A percentile compares a stretch with the other conserved stretches of the same genome.
phyloP scores from a whole-genome alignment of 768 basidiomycete species.

The Termitomyces sp. region DNA sequence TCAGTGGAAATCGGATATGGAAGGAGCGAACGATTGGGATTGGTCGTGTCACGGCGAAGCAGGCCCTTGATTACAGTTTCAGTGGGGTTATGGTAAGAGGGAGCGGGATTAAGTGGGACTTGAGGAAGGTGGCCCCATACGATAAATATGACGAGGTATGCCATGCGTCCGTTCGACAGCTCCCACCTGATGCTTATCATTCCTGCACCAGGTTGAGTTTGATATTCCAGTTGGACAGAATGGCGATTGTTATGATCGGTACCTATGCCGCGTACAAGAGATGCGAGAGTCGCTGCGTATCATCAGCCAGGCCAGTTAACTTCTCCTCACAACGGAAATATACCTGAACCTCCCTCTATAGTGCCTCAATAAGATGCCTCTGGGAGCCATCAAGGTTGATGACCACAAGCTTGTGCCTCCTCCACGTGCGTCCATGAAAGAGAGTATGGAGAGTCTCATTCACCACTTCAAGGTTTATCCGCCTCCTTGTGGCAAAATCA shows the following conservation, averaged over 20 bases:
- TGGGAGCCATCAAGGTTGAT: slow-evolving; percentile 89
- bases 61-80: slow-evolving; percentile 91
- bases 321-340: not conserved
- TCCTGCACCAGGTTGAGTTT: slow-evolving; percentile 72
- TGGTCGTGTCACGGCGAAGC: slow-evolving; percentile 84
- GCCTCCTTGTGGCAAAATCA: not conserved
- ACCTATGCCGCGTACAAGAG: slow-evolving; percentile 96
- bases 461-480: slow-evolving; percentile 89
- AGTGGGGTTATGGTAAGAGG: slow-evolving; percentile 97
- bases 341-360: slow-evolving; percentile 25
- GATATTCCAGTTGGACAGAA: slow-evolving; percentile 96
- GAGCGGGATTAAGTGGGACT: slow-evolving; percentile 91
- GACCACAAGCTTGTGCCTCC: slow-evolving; percentile 98
- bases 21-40: slow-evolving; percentile 90
- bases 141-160: slow-evolving; percentile 90
- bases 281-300: slow-evolving; percentile 94
- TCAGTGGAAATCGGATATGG: slow-evolving; percentile 98
- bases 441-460: slow-evolving; percentile 96
- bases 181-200: not conserved
- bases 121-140: slow-evolving; percentile 88
- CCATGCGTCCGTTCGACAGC: not conserved
- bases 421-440: slow-evolving; percentile 97
- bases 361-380: slow-evolving; percentile 96
- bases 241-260: slow-evolving; percentile 97
- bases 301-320: slow-evolving; percentile 57